phyloP scores from a whole-genome alignment of 192 early-diverging fungal species.

The Pecoramyces ruminantium region DNA sequence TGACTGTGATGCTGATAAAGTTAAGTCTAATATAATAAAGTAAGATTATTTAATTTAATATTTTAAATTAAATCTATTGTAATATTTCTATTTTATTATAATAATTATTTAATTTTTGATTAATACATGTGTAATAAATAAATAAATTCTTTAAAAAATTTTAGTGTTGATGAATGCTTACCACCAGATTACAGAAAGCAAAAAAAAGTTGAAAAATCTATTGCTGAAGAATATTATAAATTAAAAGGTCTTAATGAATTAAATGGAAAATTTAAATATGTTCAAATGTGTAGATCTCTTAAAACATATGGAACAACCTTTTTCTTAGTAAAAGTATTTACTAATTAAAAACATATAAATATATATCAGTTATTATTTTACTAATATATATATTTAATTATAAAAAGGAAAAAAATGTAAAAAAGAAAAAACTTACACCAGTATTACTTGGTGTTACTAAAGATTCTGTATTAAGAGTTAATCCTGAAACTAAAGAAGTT shows the following conservation, averaged over 20 bases:
- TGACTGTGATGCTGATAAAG: slow-evolving; percentile 33
- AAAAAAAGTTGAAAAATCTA: slow-evolving; percentile 26
- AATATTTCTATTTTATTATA: too few relatives aligned
- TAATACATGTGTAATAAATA: too few relatives aligned
- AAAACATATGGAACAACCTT: slow-evolving; percentile 46
- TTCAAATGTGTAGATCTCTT: slow-evolving; percentile 29
- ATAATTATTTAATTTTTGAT: too few relatives aligned
- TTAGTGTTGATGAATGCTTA: slow-evolving; percentile 14
- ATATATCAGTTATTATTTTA: too few relatives aligned
- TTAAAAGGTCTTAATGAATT: slow-evolving; percentile 31
- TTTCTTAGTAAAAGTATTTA: slow-evolving; percentile 29
- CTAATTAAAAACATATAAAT: not conserved
- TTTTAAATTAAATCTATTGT: too few relatives aligned
- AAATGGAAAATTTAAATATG: slow-evolving; percentile 38
- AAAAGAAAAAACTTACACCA: slow-evolving; percentile 18
- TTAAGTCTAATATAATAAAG: slow-evolving; percentile 26
- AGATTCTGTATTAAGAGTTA: slow-evolving; percentile 23
- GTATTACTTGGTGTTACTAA: slow-evolving; percentile 37
- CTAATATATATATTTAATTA: too few relatives aligned
- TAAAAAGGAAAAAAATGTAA: slow-evolving; percentile 15
- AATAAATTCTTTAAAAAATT: too few relatives aligned
- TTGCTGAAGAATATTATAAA: slow-evolving; percentile 29
- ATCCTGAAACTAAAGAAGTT: slow-evolving; percentile 35
- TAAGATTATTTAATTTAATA: slow-evolving; percentile 1
- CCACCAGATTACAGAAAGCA: slow-evolving; percentile 29